These are phyloP conservation scores for Dictyostelium capitatum DNA, from an alignment of 78 protist species.

Conservation along the genomic window DNA sequence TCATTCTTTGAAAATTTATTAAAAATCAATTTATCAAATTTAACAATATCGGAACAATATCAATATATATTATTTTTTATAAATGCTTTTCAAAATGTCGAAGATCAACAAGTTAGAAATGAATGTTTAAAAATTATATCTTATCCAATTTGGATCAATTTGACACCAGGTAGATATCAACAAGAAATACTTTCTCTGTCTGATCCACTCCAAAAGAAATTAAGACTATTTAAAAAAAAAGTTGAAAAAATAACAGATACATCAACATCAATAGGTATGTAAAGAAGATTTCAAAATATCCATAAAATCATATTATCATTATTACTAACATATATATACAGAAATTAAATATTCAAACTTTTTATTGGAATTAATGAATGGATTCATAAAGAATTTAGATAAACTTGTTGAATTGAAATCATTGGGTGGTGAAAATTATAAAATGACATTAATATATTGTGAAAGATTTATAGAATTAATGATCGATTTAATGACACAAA, in stretches of 20 bases:
- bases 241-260: conserved; percentile 3
- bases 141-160: conserved; percentile 59
- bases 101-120: conserved; percentile 74
- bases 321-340: no score
- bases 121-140: conserved; percentile 67
- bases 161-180: conserved; percentile 19
- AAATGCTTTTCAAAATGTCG: conserved; percentile 85
- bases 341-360: conserved; percentile 38
- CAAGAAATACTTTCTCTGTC: not conserved
- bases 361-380: conserved; percentile 24
- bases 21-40: not conserved
- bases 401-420: not conserved
- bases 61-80: conserved; percentile 78
- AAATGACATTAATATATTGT: conserved; percentile 33
- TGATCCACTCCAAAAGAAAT: conserved; percentile 15
- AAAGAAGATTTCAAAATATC: no score
- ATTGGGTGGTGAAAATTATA: not conserved
- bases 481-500: conserved; percentile 89
- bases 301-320: not conserved
- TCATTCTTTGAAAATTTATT: conserved; percentile 41
- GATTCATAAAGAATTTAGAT: conserved; percentile 1
- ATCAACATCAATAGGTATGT: conserved; percentile 4
- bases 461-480: conserved; percentile 87
- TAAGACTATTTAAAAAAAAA: conserved; percentile 38
- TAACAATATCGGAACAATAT: not conserved